These are phyloP conservation scores for Boletus rex-veris DNA, from an alignment of 768 basidiomycete species.

Conservation along the genomic window DNA sequence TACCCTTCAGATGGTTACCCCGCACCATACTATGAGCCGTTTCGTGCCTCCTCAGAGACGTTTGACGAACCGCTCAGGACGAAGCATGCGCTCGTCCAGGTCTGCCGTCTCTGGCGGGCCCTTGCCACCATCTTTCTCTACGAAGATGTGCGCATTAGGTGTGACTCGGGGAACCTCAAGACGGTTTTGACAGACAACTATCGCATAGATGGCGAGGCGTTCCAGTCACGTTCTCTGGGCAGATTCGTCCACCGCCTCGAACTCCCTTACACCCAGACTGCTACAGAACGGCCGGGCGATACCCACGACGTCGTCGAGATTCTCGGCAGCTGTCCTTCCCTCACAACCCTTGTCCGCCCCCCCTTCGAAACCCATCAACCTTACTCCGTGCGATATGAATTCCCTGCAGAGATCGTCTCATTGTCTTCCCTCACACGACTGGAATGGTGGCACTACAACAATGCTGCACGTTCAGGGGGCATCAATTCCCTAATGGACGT, in stretches of 20 bases:
- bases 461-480: constrained; percentile 59
- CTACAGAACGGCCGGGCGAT: constrained; percentile 32
- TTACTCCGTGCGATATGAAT: constrained; percentile 45
- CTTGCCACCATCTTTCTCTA: constrained; percentile 49
- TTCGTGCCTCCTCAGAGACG: constrained; percentile 35
- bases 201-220: constrained; percentile 7
- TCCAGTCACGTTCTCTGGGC: constrained; percentile 23
- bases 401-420: constrained; percentile 44
- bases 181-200: constrained; percentile 25
- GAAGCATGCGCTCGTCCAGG: constrained; percentile 44
- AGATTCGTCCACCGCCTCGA: constrained; percentile 52
- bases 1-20: constrained; percentile 25
- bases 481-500: constrained; percentile 59
- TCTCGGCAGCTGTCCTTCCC: constrained; percentile 43
- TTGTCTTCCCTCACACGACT: constrained; percentile 55
- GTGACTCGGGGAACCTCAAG: constrained; percentile 31
- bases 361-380: constrained; percentile 22
- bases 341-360: constrained; percentile 56
- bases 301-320: constrained; percentile 42
- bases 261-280: constrained; percentile 55
- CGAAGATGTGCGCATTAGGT: constrained; percentile 47
- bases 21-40: constrained; percentile 43
- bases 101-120: constrained; percentile 55
- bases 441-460: constrained; percentile 63
- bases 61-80: constrained; percentile 33